Evolutionary conservation across 1,284 basidiomycete species (phyloP), one percentile per base, ranked within the genome.

Genomic region (Leccinum pachyderme): DNA sequence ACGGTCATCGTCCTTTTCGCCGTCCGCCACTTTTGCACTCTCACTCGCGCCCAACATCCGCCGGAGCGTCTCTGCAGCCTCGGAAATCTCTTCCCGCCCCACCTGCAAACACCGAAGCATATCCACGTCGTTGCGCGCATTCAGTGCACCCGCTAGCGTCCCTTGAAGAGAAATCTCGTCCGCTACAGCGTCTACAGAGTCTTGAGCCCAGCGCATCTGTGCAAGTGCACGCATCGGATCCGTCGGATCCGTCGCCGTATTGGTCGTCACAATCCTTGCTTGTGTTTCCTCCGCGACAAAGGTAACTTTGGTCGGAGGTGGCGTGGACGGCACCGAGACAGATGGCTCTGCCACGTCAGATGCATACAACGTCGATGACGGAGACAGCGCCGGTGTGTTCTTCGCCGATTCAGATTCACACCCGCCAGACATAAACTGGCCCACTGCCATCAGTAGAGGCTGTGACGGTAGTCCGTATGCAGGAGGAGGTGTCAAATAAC

Each of bases 31-130:
- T 9, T 22, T 6, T 4, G 29, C 5, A n/a, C n/a, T 27, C 13
- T 18, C 47, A 4, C 31, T 33, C 8, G 13, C 8, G 13, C 29
- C 47, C 47, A 48, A 48, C 29, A 48, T 48, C 31, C 29, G 31
- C 11, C 47, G 27, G 2, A 53, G 53, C 54, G 59, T 86, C 73
- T 89, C 89, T 65, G 89, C 81, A 18, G 88, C 88, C 67, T 91
- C 89, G 0, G 86, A 85, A 76, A 90, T 86, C 69, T 91, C 86
- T 47, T 82, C 80, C 57, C 79, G 75, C 33, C 79, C 78, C 22
- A 89, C 78, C 60, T 87, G 83, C 55, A 91, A 72, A 8, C 84
- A 75, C 35, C 77, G 73, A 31, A 88, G 71, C 77, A 91, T 83
- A 60, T 83, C 81, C 13, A 75, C 79, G 62, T 91, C 89, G 63